A percentile compares a stretch with the other conserved stretches of the same genome.
phyloP scores from a whole-genome alignment of 169 alveolate species.

The Plasmodium malariae region DNA sequence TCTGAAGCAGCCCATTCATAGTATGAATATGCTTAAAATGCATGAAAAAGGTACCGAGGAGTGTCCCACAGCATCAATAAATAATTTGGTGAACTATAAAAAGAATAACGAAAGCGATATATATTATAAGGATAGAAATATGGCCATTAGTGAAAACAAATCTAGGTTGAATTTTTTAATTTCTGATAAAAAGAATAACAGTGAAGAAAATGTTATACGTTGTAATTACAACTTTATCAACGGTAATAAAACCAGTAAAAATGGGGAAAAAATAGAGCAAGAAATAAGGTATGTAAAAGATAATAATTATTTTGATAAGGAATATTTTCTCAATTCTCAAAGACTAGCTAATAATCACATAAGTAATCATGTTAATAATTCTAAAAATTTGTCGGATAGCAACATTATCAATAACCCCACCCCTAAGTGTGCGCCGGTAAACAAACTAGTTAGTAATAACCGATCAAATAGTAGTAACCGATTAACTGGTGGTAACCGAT shows the following conservation, averaged over 20 bases:
- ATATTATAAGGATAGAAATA: not conserved
- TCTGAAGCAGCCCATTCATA: not conserved
- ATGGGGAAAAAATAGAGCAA: not conserved
- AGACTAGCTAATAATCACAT: not conserved
- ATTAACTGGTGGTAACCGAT: no score
- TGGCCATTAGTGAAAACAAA: not conserved
- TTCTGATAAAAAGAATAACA: conserved; percentile 1
- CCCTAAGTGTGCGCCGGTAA: not conserved
- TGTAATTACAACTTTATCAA: not conserved
- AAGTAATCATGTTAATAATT: not conserved
- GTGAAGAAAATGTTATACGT: not conserved
- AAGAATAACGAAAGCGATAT: not conserved
- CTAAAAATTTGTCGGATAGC: not conserved
- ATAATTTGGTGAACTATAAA: not conserved
- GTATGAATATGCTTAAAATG: not conserved
- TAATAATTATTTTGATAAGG: not conserved
- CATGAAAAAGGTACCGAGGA: not conserved
- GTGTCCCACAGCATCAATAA: not conserved
- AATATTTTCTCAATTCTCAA: not conserved
- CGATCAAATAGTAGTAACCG: no score
- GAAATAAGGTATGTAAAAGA: not conserved
- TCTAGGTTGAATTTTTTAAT: no score
- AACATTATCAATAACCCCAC: not conserved
- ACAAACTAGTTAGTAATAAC: not conserved
- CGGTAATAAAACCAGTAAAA: not conserved